phyloP scores from a whole-genome alignment of 2,329 filamentous ascomycete genomes.

The Colletotrichum cordylinicola region DNA sequence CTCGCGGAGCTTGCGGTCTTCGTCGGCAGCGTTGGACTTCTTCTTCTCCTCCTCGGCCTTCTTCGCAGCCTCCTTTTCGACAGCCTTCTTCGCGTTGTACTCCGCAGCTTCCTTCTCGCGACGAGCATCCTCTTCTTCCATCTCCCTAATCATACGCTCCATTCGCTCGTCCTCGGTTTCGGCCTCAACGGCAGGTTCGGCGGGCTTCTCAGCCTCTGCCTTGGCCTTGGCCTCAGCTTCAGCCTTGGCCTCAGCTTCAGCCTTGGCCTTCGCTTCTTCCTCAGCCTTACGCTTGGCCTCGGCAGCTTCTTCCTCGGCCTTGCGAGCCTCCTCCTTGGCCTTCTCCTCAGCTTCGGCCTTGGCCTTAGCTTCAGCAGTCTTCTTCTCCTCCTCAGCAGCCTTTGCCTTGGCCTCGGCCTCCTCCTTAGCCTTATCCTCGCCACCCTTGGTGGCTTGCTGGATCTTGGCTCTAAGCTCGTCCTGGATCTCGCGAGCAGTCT shows the following conservation, averaged over 20 bases:
- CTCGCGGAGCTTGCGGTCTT: constrained; percentile 72
- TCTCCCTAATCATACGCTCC: constrained; percentile 66
- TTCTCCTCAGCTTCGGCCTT: constrained; percentile 36
- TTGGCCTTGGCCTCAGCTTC: constrained; percentile 36
- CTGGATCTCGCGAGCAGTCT: constrained; percentile 82
- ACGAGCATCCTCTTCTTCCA: constrained; percentile 61
- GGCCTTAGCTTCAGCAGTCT: constrained; percentile 31
- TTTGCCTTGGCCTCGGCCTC: constrained; percentile 44
- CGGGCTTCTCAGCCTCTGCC: constrained; percentile 30
- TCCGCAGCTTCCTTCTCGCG: constrained; percentile 52
- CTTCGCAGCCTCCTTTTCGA: constrained; percentile 48
- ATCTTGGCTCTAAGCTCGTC: constrained; percentile 85
- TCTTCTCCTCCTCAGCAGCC: constrained; percentile 41
- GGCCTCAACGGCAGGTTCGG: constrained; percentile 37
- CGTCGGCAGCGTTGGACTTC: constrained; percentile 58
- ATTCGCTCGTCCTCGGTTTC: constrained; percentile 59
- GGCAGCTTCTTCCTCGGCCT: constrained; percentile 6
- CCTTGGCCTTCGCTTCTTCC: background rate
- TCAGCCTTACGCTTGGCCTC: constrained; percentile 7
- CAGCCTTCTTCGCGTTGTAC: constrained; percentile 49
- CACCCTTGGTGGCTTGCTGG: constrained; percentile 58
- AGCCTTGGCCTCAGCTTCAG: constrained; percentile 24
- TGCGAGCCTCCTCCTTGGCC: constrained; percentile 35
- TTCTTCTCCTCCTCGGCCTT: constrained; percentile 56
- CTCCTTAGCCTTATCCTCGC: constrained; percentile 33